A percentile compares a stretch with the other conserved stretches of the same genome.
These are phyloP conservation scores for Gentiana macrophylla DNA, from an alignment of 257 asterid species.

Conservation along the genomic window DNA sequence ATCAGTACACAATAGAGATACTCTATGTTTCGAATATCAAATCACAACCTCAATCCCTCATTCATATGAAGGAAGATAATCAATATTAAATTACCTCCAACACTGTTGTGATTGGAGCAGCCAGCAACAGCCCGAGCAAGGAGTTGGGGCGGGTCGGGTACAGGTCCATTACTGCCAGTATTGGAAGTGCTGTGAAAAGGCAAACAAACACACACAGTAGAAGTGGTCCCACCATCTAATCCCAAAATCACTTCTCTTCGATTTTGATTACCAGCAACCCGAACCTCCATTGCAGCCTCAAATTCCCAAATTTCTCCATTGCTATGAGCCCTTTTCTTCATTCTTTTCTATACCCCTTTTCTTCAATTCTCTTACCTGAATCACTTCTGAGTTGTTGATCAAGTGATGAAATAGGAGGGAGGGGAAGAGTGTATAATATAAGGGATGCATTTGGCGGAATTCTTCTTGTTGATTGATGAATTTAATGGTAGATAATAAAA, in stretches of 20 bases:
- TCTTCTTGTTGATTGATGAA: background rate
- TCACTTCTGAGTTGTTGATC: too few relatives aligned
- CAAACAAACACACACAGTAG: slow-evolving; percentile 70
- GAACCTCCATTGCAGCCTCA: slow-evolving; percentile 16
- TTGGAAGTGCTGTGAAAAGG: slow-evolving; percentile 28
- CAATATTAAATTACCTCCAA: slow-evolving; percentile 64
- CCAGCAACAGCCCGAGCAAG: slow-evolving; percentile 78
- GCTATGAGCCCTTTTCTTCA: slow-evolving; percentile 27
- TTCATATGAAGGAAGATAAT: background rate
- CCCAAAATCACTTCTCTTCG: slow-evolving; percentile 46
- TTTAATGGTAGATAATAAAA: background rate
- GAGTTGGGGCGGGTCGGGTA: slow-evolving; percentile 57
- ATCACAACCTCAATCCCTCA: background rate
- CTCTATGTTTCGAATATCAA: background rate
- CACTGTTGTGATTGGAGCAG: slow-evolving; percentile 79
- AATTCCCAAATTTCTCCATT: slow-evolving; percentile 28
- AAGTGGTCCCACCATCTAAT: slow-evolving; percentile 70
- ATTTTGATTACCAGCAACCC: too few relatives aligned
- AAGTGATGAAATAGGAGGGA: too few relatives aligned
- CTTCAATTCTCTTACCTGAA: too few relatives aligned
- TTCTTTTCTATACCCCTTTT: too few relatives aligned
- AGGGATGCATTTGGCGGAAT: background rate
- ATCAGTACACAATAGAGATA: too few relatives aligned
- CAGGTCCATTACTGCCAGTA: slow-evolving; percentile 9
- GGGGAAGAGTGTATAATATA: too few relatives aligned